Base-by-base conservation (phyloP, 2,329 filamentous ascomycete species). In the Paraconiothyrium brasiliense region DNA sequence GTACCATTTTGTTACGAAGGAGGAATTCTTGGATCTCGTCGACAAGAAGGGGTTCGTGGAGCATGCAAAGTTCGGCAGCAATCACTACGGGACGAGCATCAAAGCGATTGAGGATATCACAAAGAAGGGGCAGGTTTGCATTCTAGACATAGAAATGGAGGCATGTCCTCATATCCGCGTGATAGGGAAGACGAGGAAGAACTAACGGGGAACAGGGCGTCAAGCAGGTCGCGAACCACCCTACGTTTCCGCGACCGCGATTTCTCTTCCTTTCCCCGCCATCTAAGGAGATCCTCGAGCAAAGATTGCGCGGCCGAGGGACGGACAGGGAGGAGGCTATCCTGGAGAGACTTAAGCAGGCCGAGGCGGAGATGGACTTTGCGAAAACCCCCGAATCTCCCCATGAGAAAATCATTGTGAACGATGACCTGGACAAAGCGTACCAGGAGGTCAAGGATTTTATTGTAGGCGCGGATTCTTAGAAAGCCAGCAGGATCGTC, bases 91-190 rank as follows among this genome's bases (percentile, higher is more conserved):
- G 59, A 97, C 93, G 5, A 92, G 88, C 76, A 89, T 92, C 74
- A 84, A 86, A 79, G 92, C 92, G 32, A 92, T 97, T 65, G 86
- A 90, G 78, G 88, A 92, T 72, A 89, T 94, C 77, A 86, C 86
- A 2, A 86, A 87, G 63, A 87, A 89, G 80, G 90, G 89, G 20
- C 86, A 85, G 72, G 87, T 93, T 46, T 94, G 94, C 64, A 89
- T 97, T 51, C 83, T 97, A 69, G 94, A 98, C 78, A 98, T 97
- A 76, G 94, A 97, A 85, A 97, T 97, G 92, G 93, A 97, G 87
- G 89, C 90, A 76, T 6, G 65, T 54, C 14, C n/a, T 1, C 14
- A 16, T 58, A 27, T 37, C 27, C n/a, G 10, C 7, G 24, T 0
- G 22, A 41, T 4, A 32, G 10, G 41, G 22, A n/a, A 13, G 8